Percentiles rank a stretch among this genome's conserved stretches.
Evolutionary conservation across 805 yeast genomes (phyloP).

Genomic region (Metschnikowia corniflorae): DNA sequence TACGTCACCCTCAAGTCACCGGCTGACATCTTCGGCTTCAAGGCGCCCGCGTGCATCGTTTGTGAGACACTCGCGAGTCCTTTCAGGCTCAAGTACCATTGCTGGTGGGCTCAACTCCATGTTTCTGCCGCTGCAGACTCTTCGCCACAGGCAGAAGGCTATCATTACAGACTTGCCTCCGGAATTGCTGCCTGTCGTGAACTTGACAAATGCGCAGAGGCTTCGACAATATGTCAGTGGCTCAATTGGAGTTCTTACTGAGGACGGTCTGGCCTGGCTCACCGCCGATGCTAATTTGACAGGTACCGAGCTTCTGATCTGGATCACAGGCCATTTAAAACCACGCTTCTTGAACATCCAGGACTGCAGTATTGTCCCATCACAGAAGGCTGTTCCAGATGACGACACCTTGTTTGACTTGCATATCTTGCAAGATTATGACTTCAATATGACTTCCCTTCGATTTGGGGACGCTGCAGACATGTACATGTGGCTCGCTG

Average conservation of each 20-base stretch:
- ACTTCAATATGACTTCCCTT: slow-evolving; percentile 24
- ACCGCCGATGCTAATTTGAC: slow-evolving; percentile 38
- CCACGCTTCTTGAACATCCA: slow-evolving; percentile 52
- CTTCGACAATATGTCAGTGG: slow-evolving; percentile 62
- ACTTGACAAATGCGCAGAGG: slow-evolving; percentile 67
- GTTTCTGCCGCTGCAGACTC: slow-evolving; percentile 17
- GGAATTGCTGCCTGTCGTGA: slow-evolving; percentile 69
- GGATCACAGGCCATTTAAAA: slow-evolving; percentile 42
- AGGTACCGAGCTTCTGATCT: slow-evolving; percentile 54
- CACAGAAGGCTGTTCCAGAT: slow-evolving; percentile 15
- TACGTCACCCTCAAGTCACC: slow-evolving; percentile 12
- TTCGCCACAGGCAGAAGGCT: slow-evolving; percentile 14
- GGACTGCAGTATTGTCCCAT: slow-evolving; percentile 32
- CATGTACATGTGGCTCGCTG: slow-evolving; percentile 41
- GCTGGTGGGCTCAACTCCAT: slow-evolving; percentile 12
- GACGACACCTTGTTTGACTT: slow-evolving; percentile 18
- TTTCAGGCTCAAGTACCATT: slow-evolving; percentile 13
- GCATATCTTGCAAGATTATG: slow-evolving; percentile 28
- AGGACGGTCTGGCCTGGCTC: slow-evolving; percentile 29
- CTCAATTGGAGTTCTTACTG: slow-evolving; percentile 29
- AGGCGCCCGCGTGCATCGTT: slow-evolving; percentile 16
- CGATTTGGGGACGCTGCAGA: slow-evolving; percentile 23
- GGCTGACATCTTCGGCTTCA: slow-evolving; percentile 11
- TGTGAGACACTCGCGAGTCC: slow-evolving; percentile 18
- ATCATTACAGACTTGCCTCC: slow-evolving; percentile 43